phyloP scores from a whole-genome alignment of 1,139 yeast species.

The Suhomyces bokatorum region DNA sequence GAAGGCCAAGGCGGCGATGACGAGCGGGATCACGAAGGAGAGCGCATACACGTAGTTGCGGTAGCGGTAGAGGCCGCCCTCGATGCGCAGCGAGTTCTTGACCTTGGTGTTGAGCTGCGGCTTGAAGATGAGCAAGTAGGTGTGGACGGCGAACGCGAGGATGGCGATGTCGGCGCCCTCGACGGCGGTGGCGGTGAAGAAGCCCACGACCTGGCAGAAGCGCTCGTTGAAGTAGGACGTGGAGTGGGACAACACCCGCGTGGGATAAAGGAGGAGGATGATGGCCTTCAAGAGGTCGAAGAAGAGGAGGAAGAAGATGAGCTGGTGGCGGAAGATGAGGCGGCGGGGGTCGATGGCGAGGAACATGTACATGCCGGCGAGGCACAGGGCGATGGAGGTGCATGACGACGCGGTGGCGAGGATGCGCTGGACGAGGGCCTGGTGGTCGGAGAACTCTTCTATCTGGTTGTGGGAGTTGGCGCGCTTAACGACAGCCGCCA shows the following conservation, averaged over 20 bases:
- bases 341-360: slow-evolving; percentile 62
- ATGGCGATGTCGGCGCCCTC: slow-evolving; percentile 91
- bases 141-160: slow-evolving; percentile 78
- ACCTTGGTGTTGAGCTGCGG: slow-evolving; percentile 53
- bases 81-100: slow-evolving; percentile 46
- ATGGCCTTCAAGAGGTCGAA: slow-evolving; percentile 78
- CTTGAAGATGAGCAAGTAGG: slow-evolving; percentile 69
- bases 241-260: slow-evolving; percentile 51
- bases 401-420: slow-evolving; percentile 60
- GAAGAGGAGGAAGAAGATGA: slow-evolving; percentile 63
- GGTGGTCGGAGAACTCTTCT: slow-evolving; percentile 26
- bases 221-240: slow-evolving; percentile 52
- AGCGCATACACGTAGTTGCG: slow-evolving; percentile 60
- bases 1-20: slow-evolving; percentile 76
- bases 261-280: slow-evolving; percentile 70
- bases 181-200: slow-evolving; percentile 77
- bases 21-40: slow-evolving; percentile 61
- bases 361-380: slow-evolving; percentile 54
- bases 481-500: slow-evolving; percentile 3
- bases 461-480: slow-evolving; percentile 22
- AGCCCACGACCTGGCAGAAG: slow-evolving; percentile 77
- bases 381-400: slow-evolving; percentile 56
- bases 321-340: slow-evolving; percentile 67
- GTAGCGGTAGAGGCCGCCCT: slow-evolving; percentile 73
- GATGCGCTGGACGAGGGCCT: slow-evolving; percentile 41